Evolutionary conservation across 1,139 yeast species (phyloP).

Genomic region (Protomyces gravidus): DNA sequence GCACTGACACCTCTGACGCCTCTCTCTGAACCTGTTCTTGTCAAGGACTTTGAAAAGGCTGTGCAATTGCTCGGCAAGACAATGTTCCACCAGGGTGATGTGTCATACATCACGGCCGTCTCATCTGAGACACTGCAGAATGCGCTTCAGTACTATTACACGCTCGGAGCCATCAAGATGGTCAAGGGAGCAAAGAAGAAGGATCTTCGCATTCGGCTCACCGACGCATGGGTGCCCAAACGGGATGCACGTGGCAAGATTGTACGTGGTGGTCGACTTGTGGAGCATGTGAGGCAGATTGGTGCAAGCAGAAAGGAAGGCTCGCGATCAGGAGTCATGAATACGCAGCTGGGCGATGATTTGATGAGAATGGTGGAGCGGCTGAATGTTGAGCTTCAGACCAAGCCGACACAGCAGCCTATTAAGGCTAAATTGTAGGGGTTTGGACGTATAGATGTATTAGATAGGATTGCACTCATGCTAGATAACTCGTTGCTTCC

Average conservation of each 20-base stretch:
- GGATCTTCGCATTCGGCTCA: slow-evolving; percentile 32
- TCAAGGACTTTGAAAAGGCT: slow-evolving; percentile 39
- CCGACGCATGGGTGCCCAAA: slow-evolving; percentile 35
- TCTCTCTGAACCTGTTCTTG: slow-evolving; percentile 36
- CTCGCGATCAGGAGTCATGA: background rate
- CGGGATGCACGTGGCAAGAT: slow-evolving; percentile 28
- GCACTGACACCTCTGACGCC: slow-evolving; percentile 39
- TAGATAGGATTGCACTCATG: no score
- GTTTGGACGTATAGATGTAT: no score
- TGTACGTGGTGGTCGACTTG: slow-evolving; percentile 32
- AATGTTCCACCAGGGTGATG: slow-evolving; percentile 44
- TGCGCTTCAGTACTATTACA: slow-evolving; percentile 41
- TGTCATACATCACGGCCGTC: slow-evolving; percentile 45
- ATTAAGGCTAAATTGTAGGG: background rate
- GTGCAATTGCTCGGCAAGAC: slow-evolving; percentile 46
- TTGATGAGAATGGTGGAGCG: background rate
- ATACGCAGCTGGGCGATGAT: background rate
- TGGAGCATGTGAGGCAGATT: slow-evolving; percentile 35
- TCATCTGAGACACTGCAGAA: slow-evolving; percentile 44
- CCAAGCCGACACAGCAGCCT: background rate
- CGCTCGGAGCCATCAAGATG: slow-evolving; percentile 40
- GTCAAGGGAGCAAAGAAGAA: slow-evolving; percentile 33
- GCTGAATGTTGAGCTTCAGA: background rate
- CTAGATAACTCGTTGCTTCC: no score
- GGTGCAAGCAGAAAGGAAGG: slow-evolving; percentile 35